Conservation (phyloP, 192 early-diverging fungal species). For the Kappamyces sp. region DNA sequence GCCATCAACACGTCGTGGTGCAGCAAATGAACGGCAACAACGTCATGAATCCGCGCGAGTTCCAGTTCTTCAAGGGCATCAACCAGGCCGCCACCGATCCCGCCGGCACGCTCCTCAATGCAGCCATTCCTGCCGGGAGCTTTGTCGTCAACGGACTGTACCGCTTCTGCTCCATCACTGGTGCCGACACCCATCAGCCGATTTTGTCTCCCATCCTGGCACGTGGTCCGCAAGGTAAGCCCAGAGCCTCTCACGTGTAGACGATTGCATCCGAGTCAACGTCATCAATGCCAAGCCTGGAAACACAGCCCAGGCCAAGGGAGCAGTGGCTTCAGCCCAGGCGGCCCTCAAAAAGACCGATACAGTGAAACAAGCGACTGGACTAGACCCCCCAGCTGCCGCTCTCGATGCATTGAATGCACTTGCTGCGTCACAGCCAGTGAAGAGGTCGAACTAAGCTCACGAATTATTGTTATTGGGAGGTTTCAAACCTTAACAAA, state of each 20-base stretch:
- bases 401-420: background rate
- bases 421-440: background rate
- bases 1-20: conserved; percentile 43
- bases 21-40: conserved; percentile 15
- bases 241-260: background rate
- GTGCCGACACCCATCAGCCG: conserved; percentile 32
- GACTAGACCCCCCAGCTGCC: background rate
- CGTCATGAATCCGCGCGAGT: conserved; percentile 1
- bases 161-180: conserved; percentile 32
- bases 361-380: background rate
- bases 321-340: conserved; percentile 9
- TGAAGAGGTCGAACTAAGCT: conserved; percentile 9
- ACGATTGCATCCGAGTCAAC: conserved; percentile 38
- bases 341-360: conserved; percentile 15
- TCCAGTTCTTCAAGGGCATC: conserved; percentile 26
- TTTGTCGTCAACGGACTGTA: conserved; percentile 26
- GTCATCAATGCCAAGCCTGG: conserved; percentile 11
- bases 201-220: conserved; percentile 34
- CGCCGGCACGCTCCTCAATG: conserved; percentile 19
- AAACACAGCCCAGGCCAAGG: conserved; percentile 8
- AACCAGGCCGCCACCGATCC: conserved; percentile 28
- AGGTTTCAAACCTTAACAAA: no score
- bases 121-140: conserved; percentile 26
- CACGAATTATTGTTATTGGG: conserved; percentile 20
- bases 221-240: conserved; percentile 28